These are phyloP conservation scores for Rhodotorula toruloides DNA, from an alignment of 768 basidiomycete species.

Conservation along the genomic window DNA sequence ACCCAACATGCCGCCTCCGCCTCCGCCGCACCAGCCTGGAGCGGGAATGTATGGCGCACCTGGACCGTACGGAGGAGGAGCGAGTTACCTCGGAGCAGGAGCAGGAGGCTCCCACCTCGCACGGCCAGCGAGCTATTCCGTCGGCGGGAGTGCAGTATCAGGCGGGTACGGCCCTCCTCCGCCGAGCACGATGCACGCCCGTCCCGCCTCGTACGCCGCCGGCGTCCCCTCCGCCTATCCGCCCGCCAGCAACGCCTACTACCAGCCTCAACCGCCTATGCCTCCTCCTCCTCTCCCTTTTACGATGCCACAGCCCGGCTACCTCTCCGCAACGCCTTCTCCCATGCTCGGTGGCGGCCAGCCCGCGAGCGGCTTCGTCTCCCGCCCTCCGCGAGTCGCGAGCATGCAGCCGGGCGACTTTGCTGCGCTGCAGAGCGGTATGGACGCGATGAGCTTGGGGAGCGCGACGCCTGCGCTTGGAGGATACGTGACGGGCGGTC, in stretches of 20 bases:
- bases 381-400: slow-evolving; percentile 12
- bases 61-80: neutral
- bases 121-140: slow-evolving; percentile 14
- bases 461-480: neutral
- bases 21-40: neutral
- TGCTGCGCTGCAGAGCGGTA: slow-evolving; percentile 14
- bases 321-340: neutral
- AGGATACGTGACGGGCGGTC: neutral
- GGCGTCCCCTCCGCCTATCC: neutral
- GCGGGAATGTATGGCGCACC: neutral
- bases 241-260: slow-evolving; percentile 14
- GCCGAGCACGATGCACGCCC: slow-evolving; percentile 5
- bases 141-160: neutral
- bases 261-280: slow-evolving; percentile 5
- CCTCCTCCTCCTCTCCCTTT: slow-evolving; percentile 1
- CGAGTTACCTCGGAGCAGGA: neutral
- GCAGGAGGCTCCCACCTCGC: neutral
- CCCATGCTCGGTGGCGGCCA: neutral
- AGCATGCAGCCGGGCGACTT: slow-evolving; percentile 34
- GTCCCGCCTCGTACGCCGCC: slow-evolving; percentile 24
- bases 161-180: neutral
- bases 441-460: slow-evolving; percentile 18
- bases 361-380: neutral
- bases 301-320: neutral
- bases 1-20: neutral